Percentiles rank a stretch among this genome's conserved stretches.
Evolutionary conservation across 2,329 filamentous ascomycete genomes (phyloP).

Genomic region (Apiospora sp.): DNA sequence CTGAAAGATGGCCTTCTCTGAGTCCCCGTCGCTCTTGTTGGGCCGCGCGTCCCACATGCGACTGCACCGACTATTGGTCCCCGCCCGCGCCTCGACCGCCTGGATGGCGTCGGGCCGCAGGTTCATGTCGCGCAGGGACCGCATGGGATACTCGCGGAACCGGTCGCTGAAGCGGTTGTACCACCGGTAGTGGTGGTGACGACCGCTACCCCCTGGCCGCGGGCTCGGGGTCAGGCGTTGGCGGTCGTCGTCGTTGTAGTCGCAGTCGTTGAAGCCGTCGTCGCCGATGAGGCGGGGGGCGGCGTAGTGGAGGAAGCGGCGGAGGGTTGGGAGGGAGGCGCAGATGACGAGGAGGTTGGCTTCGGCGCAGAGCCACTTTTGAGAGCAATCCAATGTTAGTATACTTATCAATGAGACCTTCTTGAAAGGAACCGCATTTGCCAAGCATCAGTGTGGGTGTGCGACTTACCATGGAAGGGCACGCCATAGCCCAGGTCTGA

Average conservation of each 20-base stretch:
- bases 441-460: too few species aligned
- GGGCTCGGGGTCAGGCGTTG: background rate
- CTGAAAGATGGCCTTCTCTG: conserved; percentile 24
- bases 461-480: background rate
- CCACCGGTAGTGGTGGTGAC: background rate
- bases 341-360: conserved; percentile 41
- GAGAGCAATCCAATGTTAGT: background rate
- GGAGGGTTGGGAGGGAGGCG: conserved; percentile 39
- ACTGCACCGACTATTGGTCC: background rate
- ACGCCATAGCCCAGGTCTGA: conserved; percentile 10
- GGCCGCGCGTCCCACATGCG: conserved; percentile 20
- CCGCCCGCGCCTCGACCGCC: conserved; percentile 18
- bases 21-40: conserved; percentile 13
- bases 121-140: background rate
- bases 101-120: conserved; percentile 9
- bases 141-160: background rate
- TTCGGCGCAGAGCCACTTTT: conserved; percentile 36
- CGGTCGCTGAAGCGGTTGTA: background rate
- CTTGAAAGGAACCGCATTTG: too few species aligned
- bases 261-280: too few species aligned
- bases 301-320: conserved; percentile 37
- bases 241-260: background rate
- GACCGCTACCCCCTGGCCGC: background rate
- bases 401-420: too few species aligned
- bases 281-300: conserved; percentile 31